Evolutionary conservation across 208 protist genomes (phyloP), one percentile per base, ranked within the genome.

Genomic region (Acanthamoeba pearcei): DNA sequence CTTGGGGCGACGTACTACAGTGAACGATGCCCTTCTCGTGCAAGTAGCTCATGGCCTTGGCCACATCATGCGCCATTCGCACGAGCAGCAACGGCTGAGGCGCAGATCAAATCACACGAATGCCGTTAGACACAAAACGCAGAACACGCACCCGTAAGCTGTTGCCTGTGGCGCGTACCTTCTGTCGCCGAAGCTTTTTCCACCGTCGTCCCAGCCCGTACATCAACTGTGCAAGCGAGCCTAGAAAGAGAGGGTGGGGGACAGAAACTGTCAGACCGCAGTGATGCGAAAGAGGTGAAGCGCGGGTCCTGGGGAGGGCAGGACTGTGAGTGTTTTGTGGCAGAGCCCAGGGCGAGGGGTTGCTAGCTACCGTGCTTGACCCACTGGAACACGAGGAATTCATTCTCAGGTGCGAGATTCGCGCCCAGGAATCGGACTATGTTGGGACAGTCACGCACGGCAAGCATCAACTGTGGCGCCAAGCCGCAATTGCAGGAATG

Each of bases 11-110:
- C 68, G n/a, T 76, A 76, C 68, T 76, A 29, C 24, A 76, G n/a
- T 76, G 68, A 15, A 32, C 27, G 68, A 76, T 76, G 32, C 68
- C 68, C n/a, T 76, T 76, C n/a, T 76, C 68, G 68, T 76, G 68
- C 15, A 76, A n/a, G 68, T 15, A 24, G 15, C 32, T 15, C 68
- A 76, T 76, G 27, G 68, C 68, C 68, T 29, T 76, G 68, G 68
- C 68, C 15, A 76, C 32, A 76, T 76, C 68, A 32, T 76, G 68
- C 3, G 68, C 68, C 68, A 76, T 76, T 42, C 68, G 68, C 29
- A 76, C 68, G n/a, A 76, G 68, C 68, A 76, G 32, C 29, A 76
- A 38, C 13, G 68, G 68, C 68, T 76, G 68, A 27, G 57, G 6
- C 10, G 57, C 0, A 49, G 3, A 49, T 49, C 46, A 12, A 49